Evolutionary conservation across 2,329 filamentous ascomycete species (phyloP).

Genomic region (Blastomyces parvus): DNA sequence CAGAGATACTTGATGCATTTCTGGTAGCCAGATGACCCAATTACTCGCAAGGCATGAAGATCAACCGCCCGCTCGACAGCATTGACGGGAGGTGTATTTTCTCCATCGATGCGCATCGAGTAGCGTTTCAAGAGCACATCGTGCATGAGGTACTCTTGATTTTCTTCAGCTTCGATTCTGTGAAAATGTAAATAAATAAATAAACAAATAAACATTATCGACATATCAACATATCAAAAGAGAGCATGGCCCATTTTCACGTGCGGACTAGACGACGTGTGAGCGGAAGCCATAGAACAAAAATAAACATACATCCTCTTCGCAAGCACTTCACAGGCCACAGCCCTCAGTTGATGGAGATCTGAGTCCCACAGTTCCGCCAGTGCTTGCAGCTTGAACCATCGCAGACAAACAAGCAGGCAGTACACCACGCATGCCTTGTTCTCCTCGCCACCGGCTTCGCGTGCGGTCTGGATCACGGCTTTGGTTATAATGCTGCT

Average conservation of each 20-base stretch:
- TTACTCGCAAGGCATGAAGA: slow-evolving; percentile 76
- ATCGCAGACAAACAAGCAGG: slow-evolving; percentile 62
- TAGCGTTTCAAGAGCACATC: slow-evolving; percentile 80
- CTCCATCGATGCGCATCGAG: slow-evolving; percentile 63
- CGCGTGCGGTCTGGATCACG: slow-evolving; percentile 70
- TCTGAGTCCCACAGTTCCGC: slow-evolving; percentile 88
- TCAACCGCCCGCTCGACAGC: slow-evolving; percentile 92
- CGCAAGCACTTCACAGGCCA: slow-evolving; percentile 83
- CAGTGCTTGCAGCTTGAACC: slow-evolving; percentile 70
- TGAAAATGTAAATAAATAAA: background rate
- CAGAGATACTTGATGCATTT: slow-evolving; percentile 90
- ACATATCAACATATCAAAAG: no score
- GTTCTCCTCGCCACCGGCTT: slow-evolving; percentile 68
- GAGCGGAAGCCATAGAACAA: background rate
- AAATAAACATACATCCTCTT: slow-evolving; percentile 51
- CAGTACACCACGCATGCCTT: slow-evolving; percentile 74
- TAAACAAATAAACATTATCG: no score
- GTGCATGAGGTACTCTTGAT: slow-evolving; percentile 68
- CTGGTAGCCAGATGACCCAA: slow-evolving; percentile 88
- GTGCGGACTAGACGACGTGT: background rate
- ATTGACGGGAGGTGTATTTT: slow-evolving; percentile 67
- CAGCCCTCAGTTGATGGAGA: slow-evolving; percentile 66
- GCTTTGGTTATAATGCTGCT: slow-evolving; percentile 72
- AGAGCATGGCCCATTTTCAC: no score
- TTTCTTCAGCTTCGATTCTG: slow-evolving; percentile 76